These are phyloP conservation scores for Trapa incisa DNA, from an alignment of 345 rosid species.

Conservation along the genomic window DNA sequence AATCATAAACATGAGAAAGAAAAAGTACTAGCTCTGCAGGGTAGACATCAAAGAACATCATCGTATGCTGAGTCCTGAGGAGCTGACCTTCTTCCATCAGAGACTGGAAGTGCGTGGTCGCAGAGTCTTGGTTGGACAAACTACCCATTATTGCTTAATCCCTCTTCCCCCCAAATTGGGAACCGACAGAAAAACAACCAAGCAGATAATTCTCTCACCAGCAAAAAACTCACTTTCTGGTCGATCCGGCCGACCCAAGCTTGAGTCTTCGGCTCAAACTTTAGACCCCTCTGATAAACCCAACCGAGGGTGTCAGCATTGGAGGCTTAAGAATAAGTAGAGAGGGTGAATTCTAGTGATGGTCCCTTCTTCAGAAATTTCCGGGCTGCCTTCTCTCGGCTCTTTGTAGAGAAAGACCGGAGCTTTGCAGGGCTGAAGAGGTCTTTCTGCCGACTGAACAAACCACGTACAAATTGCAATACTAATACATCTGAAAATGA, in stretches of 20 bases:
- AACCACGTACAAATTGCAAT: too few species aligned
- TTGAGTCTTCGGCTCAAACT: background rate
- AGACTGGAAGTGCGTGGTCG: slow-evolving; percentile 54
- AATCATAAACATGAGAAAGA: background rate
- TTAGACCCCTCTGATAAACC: background rate
- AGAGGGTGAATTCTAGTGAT: background rate
- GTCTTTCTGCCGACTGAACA: background rate
- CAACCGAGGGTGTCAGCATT: background rate
- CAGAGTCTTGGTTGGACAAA: slow-evolving; percentile 40
- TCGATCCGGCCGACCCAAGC: background rate
- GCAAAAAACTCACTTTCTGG: background rate
- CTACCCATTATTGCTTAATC: slow-evolving; percentile 23
- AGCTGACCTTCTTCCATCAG: slow-evolving; percentile 65
- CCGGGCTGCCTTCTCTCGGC: background rate
- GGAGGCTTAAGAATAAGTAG: background rate
- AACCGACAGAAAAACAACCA: background rate
- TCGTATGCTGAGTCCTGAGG: slow-evolving; percentile 7
- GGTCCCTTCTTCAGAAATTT: background rate
- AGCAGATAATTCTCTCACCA: background rate
- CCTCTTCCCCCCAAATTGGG: slow-evolving; percentile 19
- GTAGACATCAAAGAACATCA: slow-evolving; percentile 9
- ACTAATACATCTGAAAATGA: too few species aligned
- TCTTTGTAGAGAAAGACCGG: background rate
- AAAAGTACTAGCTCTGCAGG: background rate
- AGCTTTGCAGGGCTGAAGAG: background rate